Evolutionary conservation across 305 asterid genomes (phyloP).

Genomic region (Fraxinus floribunda): DNA sequence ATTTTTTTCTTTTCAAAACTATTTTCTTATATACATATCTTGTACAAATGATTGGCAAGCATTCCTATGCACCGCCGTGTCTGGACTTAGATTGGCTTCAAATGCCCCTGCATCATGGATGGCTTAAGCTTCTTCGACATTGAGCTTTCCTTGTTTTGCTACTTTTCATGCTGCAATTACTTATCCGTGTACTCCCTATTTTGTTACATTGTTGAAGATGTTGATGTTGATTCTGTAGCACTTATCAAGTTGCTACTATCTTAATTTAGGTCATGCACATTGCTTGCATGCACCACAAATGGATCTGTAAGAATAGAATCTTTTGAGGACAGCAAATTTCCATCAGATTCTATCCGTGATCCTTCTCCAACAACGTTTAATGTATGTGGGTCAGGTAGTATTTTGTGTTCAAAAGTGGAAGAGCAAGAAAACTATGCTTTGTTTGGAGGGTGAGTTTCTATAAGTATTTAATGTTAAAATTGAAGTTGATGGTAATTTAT

Average conservation of each 20-base stretch:
- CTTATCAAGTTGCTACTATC: constrained; percentile 11
- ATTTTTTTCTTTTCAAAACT: background rate
- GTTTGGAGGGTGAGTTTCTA: constrained; percentile 82
- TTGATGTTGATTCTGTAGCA: background rate
- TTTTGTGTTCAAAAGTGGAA: constrained; percentile 65
- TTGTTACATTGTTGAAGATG: background rate
- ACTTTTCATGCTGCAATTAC: background rate
- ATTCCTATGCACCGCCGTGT: background rate
- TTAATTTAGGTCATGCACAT: constrained; percentile 54
- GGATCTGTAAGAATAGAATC: constrained; percentile 57
- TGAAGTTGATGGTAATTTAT: constrained; percentile 12
- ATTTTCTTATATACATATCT: background rate
- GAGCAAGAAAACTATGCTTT: constrained; percentile 63
- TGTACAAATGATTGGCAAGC: background rate
- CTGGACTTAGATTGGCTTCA: background rate
- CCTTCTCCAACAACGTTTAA: constrained; percentile 52
- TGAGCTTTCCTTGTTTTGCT: constrained; percentile 6
- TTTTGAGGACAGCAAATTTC: constrained; percentile 42
- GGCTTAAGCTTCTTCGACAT: background rate
- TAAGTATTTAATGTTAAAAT: constrained; percentile 3
- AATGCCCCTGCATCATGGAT: background rate
- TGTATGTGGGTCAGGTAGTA: constrained; percentile 65
- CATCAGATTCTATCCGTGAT: constrained; percentile 38
- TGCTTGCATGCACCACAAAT: constrained; percentile 67
- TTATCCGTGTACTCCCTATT: background rate